Base-by-base conservation (phyloP, 495 filamentous ascomycete genomes). In the Schizothecium vesticola region DNA sequence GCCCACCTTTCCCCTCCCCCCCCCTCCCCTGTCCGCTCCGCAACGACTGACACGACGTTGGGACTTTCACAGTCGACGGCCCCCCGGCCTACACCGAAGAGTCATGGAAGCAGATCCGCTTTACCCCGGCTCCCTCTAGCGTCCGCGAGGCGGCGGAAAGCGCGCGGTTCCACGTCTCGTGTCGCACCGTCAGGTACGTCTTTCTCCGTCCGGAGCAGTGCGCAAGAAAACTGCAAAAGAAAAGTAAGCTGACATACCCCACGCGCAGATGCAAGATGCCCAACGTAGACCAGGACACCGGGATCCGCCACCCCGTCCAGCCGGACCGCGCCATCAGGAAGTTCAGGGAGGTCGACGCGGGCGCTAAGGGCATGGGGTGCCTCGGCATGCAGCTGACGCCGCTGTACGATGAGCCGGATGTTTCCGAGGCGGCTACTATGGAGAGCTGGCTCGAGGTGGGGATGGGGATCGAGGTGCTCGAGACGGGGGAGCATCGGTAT, bases 301-400 rank as follows among this genome's bases (percentile, higher is more conserved):
- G 92, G 0, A 72, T 85, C n/a, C 84, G 86, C 62, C 91, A 97
- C 76, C 76, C 77, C 3, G 80, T 77, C 7, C 90, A 97, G 79
- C 93, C 94, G 19, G 89, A 93, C 77, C 79, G 77, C 43, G 90
- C 92, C 13, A 75, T 97, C 75, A 82, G 88, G 64, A 82, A 79
- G 21, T 91, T 89, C 77, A 84, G 93, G 31, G 76, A 84, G 28
- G 89, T 97, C 56, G 94, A 97, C 79, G 78, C 82, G 16, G 93
- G 94, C 6, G 87, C 90, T 59, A 83, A 82, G 24, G 84, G 83
- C 3, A 85, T 84, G 73, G 89, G 92, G 3, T 96, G 92, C 75
- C 76, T 97, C 65, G 94, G 94, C 1, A 91, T 97, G 91, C 86
- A 94, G 78, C 79, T 96, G 72, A 88, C 91, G 56, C 90, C 92